Evolutionary conservation across 345 rosid species (phyloP).

Genomic region (Clarkia xantiana): DNA sequence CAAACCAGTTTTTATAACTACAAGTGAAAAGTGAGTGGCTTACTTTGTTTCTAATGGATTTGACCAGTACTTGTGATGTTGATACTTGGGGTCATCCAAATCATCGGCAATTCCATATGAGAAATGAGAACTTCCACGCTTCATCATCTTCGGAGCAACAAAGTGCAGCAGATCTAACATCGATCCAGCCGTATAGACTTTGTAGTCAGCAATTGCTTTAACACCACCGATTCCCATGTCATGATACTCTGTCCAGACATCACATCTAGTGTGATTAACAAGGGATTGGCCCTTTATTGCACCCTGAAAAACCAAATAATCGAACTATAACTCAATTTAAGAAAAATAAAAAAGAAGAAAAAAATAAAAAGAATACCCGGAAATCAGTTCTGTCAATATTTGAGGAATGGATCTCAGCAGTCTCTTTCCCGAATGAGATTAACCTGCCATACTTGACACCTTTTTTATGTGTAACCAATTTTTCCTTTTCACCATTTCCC

Average conservation of each 20-base stretch:
- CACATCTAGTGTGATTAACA: slow-evolving; percentile 26
- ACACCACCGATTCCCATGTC: slow-evolving; percentile 36
- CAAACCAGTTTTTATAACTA: too few relatives aligned
- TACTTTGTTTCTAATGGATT: slow-evolving; percentile 60
- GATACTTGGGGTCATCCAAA: slow-evolving; percentile 49
- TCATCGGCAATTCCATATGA: slow-evolving; percentile 59
- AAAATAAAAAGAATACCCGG: slow-evolving; percentile 28
- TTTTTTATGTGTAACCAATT: background rate
- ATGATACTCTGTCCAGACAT: slow-evolving; percentile 54
- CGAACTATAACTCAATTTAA: background rate
- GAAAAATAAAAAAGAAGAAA: background rate
- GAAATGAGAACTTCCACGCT: slow-evolving; percentile 49
- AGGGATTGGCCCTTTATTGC: slow-evolving; percentile 24
- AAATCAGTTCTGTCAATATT: slow-evolving; percentile 35
- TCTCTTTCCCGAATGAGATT: slow-evolving; percentile 50
- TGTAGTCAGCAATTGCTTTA: slow-evolving; percentile 38
- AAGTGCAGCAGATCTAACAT: slow-evolving; percentile 42
- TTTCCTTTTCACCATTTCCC: background rate
- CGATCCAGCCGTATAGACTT: slow-evolving; percentile 38
- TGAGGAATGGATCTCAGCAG: slow-evolving; percentile 32
- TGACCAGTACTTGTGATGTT: slow-evolving; percentile 54
- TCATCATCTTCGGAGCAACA: slow-evolving; percentile 55
- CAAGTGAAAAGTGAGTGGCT: slow-evolving; percentile 8
- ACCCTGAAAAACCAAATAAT: slow-evolving; percentile 19
- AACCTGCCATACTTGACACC: slow-evolving; percentile 44